A percentile compares a stretch with the other conserved stretches of the same genome.
Evolutionary conservation across 2,329 filamentous ascomycete species (phyloP).

Genomic region (Diplodia seriata): DNA sequence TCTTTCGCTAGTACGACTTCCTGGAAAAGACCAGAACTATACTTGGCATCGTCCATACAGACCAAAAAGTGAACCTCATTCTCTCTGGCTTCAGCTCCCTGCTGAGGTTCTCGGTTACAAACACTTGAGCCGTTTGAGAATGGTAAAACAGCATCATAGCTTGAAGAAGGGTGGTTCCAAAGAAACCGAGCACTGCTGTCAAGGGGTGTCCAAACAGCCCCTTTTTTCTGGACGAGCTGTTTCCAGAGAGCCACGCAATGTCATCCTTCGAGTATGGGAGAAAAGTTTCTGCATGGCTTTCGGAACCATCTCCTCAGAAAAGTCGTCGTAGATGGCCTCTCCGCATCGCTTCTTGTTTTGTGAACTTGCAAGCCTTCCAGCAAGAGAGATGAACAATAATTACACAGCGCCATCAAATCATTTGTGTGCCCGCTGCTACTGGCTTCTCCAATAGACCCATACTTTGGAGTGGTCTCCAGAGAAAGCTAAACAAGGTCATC

Average conservation of each 20-base stretch:
- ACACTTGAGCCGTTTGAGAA: not conserved
- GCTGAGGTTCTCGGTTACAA: no score
- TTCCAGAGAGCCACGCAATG: not conserved
- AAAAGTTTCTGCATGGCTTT: not conserved
- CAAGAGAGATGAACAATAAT: no score
- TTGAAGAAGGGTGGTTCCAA: no score
- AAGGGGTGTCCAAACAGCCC: not conserved
- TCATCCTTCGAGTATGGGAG: not conserved
- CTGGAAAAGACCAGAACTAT: not conserved
- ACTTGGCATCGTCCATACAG: not conserved
- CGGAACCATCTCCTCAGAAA: not conserved
- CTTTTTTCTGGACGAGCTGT: not conserved
- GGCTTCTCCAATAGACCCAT: no score
- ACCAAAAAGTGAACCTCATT: not conserved
- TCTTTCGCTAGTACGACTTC: not conserved
- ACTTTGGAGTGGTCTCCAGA: no score
- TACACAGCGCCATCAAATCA: no score
- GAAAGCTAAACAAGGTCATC: no score
- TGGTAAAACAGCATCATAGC: not conserved
- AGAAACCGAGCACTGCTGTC: no score
- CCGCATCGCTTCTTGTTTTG: no score
- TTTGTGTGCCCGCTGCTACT: no score
- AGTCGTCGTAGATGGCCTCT: not conserved
- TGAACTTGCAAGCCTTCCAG: no score
- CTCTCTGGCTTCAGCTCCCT: not conserved